Evolutionary conservation across 23 red algal genomes (phyloP), one percentile per base, ranked within the genome.

Genomic region (Pyropia yezoensis): DNA sequence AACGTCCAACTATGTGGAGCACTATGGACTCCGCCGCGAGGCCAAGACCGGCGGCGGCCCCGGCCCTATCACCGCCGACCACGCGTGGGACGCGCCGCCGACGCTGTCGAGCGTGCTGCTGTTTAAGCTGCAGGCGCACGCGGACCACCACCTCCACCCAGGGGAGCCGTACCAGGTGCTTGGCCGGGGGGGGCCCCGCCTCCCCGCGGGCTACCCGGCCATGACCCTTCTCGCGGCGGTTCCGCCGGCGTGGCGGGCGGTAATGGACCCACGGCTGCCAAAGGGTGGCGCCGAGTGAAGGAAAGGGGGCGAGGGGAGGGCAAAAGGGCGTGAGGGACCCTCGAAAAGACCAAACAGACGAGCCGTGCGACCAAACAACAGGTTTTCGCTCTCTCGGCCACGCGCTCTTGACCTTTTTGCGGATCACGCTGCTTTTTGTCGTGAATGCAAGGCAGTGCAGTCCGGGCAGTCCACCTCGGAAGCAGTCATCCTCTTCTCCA

Each of bases 81-180:
- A 96, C 61, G 80, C 78, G 45, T 96, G 91, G 91, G 82, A 96
- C 64, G 77, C 91, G 5, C 71, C 91, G 33, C 70, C 84, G 2
- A 54, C 28, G 22, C 9, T 96, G 2, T 83, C 91, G 18, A 96
- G 76, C 71, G 76, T 72, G 32, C 13, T 88, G 20, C 69, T 89
- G 61, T 96, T 96, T 73, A 96, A 96, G 78, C 70, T 96, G 28
- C 91, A 96, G 20, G n/a, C 74, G 27, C 91, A 96, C 64, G 69
- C 91, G 1, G 91, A 96, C 66, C 91, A 96, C 75, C 91, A 96
- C 67, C 53, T 74, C 7, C 73, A 89, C 49, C 56, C 69, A 1
- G 59, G 39, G 3, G 53, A 52, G n/a, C 76, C 76, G 29, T 96
- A 96, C 33, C 83, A 96, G 49, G 72, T 66, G 18, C 82, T 96